Percentiles rank a stretch among this genome's conserved stretches.
Conservation (phyloP, 345 rosid genomes). For the Salix dunnii region DNA sequence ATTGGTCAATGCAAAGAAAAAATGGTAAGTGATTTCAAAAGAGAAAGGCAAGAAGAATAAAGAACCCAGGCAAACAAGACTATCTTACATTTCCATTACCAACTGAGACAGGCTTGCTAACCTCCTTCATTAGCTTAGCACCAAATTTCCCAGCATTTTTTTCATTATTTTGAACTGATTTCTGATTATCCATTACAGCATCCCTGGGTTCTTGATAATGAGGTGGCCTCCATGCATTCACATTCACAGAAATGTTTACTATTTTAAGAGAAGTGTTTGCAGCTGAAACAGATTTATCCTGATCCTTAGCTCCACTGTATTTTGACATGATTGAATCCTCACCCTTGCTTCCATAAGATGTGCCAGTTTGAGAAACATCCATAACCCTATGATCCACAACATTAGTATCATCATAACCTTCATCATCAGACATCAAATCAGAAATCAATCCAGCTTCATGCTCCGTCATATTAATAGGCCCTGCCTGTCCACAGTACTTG, state of each 20-base stretch:
- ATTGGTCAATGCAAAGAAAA: not conserved
- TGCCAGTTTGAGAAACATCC: conserved; percentile 30
- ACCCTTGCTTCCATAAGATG: conserved; percentile 39
- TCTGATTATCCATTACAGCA: conserved; percentile 35
- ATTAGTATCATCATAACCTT: conserved; percentile 41
- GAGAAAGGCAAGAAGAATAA: not conserved
- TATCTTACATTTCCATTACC: conserved; percentile 67
- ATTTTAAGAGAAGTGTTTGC: conserved; percentile 37
- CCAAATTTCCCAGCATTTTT: conserved; percentile 33
- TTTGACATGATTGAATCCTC: conserved; percentile 42
- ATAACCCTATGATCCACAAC: conserved; percentile 22
- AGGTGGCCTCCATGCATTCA: conserved; percentile 50
- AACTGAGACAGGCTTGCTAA: conserved; percentile 28
- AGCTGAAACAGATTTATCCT: conserved; percentile 32
- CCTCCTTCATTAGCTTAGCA: conserved; percentile 37
- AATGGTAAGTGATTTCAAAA: not conserved
- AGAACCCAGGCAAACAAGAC: not conserved
- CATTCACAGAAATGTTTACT: conserved; percentile 43
- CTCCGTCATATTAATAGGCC: conserved; percentile 32
- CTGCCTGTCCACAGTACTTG: conserved; percentile 39
- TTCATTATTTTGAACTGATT: conserved; percentile 36
- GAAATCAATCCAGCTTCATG: conserved; percentile 43
- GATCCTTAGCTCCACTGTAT: conserved; percentile 34
- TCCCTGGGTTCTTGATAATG: conserved; percentile 43
- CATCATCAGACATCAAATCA: conserved; percentile 43